phyloP scores from a whole-genome alignment of 345 rosid genomes.

The Kernera saxatilis region DNA sequence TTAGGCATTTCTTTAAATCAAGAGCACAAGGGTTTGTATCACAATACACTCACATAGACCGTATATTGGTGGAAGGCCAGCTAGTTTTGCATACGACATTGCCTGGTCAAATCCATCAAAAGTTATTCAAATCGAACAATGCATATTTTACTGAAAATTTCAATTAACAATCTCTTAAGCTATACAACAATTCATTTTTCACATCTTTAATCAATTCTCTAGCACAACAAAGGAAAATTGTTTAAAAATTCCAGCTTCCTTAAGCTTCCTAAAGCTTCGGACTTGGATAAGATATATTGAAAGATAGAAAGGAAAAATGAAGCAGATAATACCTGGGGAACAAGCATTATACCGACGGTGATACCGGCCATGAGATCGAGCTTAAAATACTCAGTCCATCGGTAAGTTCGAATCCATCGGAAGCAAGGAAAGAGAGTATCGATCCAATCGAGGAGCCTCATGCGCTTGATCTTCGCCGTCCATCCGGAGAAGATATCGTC shows the following conservation, averaged over 20 bases:
- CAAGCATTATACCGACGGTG: constrained; percentile 96
- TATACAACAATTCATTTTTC: neutral
- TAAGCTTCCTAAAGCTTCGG: neutral
- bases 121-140: neutral
- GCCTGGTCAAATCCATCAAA: constrained; percentile 60
- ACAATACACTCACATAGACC: constrained; percentile 75
- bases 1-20: neutral
- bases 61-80: constrained; percentile 88
- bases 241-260: neutral
- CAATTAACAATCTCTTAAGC: neutral
- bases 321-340: constrained; percentile 73
- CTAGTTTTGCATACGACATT: constrained; percentile 97
- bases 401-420: constrained; percentile 84
- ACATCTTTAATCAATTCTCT: neutral
- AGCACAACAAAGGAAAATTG: neutral
- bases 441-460: constrained; percentile 56
- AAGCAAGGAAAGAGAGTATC: constrained; percentile 63
- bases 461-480: constrained; percentile 42
- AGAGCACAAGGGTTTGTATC: constrained; percentile 1
- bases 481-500: constrained; percentile 38
- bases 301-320: neutral
- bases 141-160: neutral
- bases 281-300: neutral
- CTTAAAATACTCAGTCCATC: constrained; percentile 74
- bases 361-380: constrained; percentile 89